Percentiles rank a stretch among this genome's conserved stretches.
Evolutionary conservation across 202 grass and related monocot species (phyloP).

Genomic region (Panicum hallii): DNA sequence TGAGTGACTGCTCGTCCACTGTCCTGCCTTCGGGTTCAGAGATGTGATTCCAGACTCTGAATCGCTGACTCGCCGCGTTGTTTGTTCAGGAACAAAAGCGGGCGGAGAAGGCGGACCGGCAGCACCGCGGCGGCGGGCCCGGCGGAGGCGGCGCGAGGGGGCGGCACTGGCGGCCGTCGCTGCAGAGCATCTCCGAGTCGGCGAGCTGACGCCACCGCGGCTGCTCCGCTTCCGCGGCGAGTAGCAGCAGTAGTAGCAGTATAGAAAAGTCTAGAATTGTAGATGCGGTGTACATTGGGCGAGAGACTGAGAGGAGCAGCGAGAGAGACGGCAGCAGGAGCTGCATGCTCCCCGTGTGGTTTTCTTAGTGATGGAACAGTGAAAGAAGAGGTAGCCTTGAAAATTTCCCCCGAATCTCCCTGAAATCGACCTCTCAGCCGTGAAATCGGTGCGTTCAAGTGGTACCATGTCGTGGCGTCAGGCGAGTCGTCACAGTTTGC

Average conservation of each 20-base stretch:
- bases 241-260: neutral
- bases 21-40: neutral
- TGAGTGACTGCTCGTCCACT: neutral
- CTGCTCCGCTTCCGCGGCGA: neutral
- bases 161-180: conserved; percentile 50
- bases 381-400: neutral
- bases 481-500: too few species aligned
- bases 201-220: conserved; percentile 17
- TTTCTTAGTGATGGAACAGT: neutral
- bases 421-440: too few species aligned
- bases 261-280: neutral
- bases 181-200: conserved; percentile 56
- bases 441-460: too few species aligned
- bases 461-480: too few species aligned
- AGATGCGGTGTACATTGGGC: conserved; percentile 43
- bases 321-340: neutral
- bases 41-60: neutral
- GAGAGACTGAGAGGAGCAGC: neutral
- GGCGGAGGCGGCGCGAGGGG: neutral
- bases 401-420: neutral
- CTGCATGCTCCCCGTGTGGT: neutral
- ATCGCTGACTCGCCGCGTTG: neutral
- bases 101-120: conserved; percentile 39
- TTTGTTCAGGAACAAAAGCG: conserved; percentile 36
- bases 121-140: conserved; percentile 10